These are phyloP conservation scores for Saccharata proteae DNA, from an alignment of 2,329 filamentous ascomycete genomes.

Conservation along the genomic window DNA sequence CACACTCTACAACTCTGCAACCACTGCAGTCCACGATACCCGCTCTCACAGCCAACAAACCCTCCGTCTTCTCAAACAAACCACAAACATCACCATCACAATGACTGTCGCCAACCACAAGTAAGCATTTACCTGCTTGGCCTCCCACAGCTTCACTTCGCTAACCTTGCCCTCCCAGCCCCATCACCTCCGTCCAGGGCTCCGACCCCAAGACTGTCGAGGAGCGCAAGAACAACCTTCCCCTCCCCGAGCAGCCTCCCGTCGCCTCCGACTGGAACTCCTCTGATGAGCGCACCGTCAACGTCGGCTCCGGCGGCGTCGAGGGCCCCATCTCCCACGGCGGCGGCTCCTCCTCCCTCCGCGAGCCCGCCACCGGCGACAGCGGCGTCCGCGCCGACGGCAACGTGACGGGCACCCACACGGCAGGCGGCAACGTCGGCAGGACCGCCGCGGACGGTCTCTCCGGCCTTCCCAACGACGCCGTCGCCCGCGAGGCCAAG, in stretches of 20 bases:
- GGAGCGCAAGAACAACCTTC: slow-evolving; percentile 58
- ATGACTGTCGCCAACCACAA: slow-evolving; percentile 6
- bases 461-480: slow-evolving; percentile 47
- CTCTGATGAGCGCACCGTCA: slow-evolving; percentile 53
- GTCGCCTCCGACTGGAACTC: slow-evolving; percentile 69
- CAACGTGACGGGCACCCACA: slow-evolving; percentile 43
- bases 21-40: too few species aligned
- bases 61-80: not conserved
- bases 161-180: too few species aligned
- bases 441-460: slow-evolving; percentile 50
- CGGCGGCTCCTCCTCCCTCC: slow-evolving; percentile 36
- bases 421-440: slow-evolving; percentile 40
- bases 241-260: slow-evolving; percentile 67
- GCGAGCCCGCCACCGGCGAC: slow-evolving; percentile 39
- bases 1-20: not conserved
- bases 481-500: slow-evolving; percentile 36
- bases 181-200: slow-evolving; percentile 76
- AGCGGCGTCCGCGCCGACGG: slow-evolving; percentile 38
- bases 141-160: too few species aligned
- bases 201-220: slow-evolving; percentile 62
- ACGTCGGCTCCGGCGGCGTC: slow-evolving; percentile 52
- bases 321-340: slow-evolving; percentile 27
- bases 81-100: slow-evolving; percentile 1
- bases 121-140: too few species aligned
- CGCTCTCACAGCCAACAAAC: not conserved